Evolutionary conservation across 805 yeast genomes (phyloP).

Genomic region (Lachancea fermentati): DNA sequence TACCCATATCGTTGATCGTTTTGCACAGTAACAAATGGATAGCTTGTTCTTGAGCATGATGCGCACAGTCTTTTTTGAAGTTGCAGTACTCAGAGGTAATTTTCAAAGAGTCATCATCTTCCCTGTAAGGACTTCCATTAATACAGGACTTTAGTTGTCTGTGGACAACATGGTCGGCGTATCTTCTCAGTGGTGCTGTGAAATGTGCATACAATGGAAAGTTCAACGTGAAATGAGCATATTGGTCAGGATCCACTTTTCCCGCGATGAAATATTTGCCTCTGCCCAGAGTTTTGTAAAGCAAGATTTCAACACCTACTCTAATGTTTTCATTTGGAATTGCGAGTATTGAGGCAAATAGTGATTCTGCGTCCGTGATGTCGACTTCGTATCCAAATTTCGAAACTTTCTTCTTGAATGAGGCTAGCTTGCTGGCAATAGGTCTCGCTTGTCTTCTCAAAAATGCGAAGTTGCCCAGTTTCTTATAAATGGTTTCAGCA

Average conservation of each 20-base stretch:
- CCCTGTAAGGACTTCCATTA: constrained; percentile 37
- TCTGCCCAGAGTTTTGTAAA: constrained; percentile 75
- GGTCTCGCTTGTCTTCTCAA: constrained; percentile 88
- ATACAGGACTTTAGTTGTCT: constrained; percentile 77
- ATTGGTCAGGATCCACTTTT: constrained; percentile 69
- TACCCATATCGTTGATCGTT: constrained; percentile 69
- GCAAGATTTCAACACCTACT: constrained; percentile 68
- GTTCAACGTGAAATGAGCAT: constrained; percentile 75
- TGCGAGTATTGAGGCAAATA: constrained; percentile 63
- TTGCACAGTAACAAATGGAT: constrained; percentile 81
- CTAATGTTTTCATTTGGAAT: constrained; percentile 60
- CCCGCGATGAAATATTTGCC: constrained; percentile 90
- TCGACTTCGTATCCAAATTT: constrained; percentile 66
- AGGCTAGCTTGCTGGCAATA: constrained; percentile 70
- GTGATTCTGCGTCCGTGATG: constrained; percentile 62
- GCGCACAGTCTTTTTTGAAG: constrained; percentile 92
- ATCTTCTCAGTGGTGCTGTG: constrained; percentile 86
- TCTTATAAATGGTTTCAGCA: constrained; percentile 72
- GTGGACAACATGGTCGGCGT: constrained; percentile 88
- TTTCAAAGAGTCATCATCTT: constrained; percentile 64
- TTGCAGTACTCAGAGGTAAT: constrained; percentile 89
- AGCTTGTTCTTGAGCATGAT: constrained; percentile 90
- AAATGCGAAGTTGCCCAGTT: constrained; percentile 73
- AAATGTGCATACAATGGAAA: constrained; percentile 88
- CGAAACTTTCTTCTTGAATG: constrained; percentile 65